Conservation (phyloP, 345 rosid genomes). For the Pugionium dolabratum region DNA sequence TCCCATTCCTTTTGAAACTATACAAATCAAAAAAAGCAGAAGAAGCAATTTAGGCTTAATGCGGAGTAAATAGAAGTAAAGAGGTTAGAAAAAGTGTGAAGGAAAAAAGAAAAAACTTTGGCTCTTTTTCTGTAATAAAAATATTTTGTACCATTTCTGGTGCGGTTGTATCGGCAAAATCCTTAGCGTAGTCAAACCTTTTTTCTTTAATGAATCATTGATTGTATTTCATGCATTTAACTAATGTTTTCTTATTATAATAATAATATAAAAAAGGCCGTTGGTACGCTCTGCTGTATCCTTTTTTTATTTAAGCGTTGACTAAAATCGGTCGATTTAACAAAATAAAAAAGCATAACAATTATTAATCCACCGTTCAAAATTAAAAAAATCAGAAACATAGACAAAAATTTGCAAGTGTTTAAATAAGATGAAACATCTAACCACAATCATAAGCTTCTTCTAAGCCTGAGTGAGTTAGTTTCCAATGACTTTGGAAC, state of each 20-base stretch:
- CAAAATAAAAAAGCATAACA: not conserved
- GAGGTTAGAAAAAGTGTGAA: slow-evolving; percentile 31
- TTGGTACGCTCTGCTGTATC: not conserved
- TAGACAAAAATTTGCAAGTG: not conserved
- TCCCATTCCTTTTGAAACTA: slow-evolving; percentile 32
- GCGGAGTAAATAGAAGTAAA: slow-evolving; percentile 41
- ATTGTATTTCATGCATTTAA: slow-evolving; percentile 24
- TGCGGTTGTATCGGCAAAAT: slow-evolving; percentile 12
- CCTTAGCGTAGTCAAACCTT: slow-evolving; percentile 30
- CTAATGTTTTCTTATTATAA: not conserved
- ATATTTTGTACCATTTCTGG: slow-evolving; percentile 27
- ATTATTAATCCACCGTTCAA: not conserved
- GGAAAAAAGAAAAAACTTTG: slow-evolving; percentile 20
- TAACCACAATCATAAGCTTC: slow-evolving; percentile 3
- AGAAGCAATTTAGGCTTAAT: slow-evolving; percentile 31
- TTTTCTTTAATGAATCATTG: slow-evolving; percentile 12
- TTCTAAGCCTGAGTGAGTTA: slow-evolving; percentile 3
- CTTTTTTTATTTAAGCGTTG: not conserved
- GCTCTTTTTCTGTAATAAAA: slow-evolving; percentile 11
- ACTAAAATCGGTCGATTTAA: not conserved
- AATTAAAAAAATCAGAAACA: not conserved
- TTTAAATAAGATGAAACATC: not conserved
- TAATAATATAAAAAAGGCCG: not conserved
- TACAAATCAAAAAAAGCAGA: slow-evolving; percentile 34
- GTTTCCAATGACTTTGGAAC: not conserved